A percentile compares a stretch with the other conserved stretches of the same genome.
These are phyloP conservation scores for Ophiobolus disseminans DNA, from an alignment of 2,329 filamentous ascomycete genomes.

Conservation along the genomic window DNA sequence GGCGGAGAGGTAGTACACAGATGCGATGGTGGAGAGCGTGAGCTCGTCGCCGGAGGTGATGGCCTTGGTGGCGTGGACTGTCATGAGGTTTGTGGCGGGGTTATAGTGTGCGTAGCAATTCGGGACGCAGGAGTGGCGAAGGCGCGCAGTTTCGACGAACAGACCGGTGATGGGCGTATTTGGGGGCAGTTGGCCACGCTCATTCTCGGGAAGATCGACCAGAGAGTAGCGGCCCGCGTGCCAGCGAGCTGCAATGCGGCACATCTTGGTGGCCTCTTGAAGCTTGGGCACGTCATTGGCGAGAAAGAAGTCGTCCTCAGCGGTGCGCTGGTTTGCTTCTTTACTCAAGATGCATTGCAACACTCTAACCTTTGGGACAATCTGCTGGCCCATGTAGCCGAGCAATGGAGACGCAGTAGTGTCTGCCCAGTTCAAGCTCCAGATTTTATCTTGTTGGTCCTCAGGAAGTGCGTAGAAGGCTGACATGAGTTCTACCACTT, in stretches of 20 bases:
- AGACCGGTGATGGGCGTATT: conserved; percentile 18
- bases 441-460: conserved; percentile 5
- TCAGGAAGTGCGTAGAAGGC: conserved; percentile 11
- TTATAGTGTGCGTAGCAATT: conserved; percentile 22
- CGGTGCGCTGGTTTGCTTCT: too few relatives aligned
- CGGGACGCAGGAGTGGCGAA: conserved; percentile 38
- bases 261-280: neutral
- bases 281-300: too few relatives aligned
- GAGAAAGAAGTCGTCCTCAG: too few relatives aligned
- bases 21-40: conserved; percentile 8
- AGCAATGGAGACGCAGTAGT: conserved; percentile 7
- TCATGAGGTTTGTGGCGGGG: conserved; percentile 7
- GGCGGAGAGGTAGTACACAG: conserved; percentile 14
- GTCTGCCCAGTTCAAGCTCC: conserved; percentile 7
- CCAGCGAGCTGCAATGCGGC: conserved; percentile 20
- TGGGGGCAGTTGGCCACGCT: neutral
- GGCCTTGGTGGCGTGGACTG: conserved; percentile 13
- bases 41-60: conserved; percentile 16
- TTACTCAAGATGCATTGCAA: too few relatives aligned
- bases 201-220: neutral
- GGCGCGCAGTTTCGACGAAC: conserved; percentile 40
- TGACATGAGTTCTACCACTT: conserved; percentile 1
- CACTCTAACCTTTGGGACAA: too few relatives aligned
- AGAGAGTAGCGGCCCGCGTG: conserved; percentile 12
- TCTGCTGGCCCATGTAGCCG: neutral